Percentiles rank a stretch among this genome's conserved stretches.
These are phyloP conservation scores for Meyerozyma smithsonii DNA, from an alignment of 1,139 yeast genomes.

Conservation along the genomic window DNA sequence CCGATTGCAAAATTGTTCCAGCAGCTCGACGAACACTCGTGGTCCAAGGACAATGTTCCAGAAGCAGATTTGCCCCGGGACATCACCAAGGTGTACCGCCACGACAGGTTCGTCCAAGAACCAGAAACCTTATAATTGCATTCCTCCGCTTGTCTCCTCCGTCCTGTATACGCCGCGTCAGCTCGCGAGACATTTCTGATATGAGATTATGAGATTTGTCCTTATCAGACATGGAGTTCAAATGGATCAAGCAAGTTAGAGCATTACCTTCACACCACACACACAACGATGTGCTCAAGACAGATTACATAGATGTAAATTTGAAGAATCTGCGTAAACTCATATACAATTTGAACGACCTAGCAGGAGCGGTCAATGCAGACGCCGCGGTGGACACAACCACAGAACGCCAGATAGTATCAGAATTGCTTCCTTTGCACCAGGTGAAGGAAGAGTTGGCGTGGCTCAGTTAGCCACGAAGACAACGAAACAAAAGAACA, in stretches of 20 bases:
- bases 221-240: constrained; percentile 8
- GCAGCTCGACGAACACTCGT: constrained; percentile 23
- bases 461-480: too few species aligned
- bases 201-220: too few species aligned
- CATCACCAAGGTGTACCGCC: constrained; percentile 23
- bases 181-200: not conserved
- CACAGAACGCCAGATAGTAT: not conserved
- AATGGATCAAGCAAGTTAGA: constrained; percentile 33
- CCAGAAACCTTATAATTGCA: not conserved
- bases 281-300: constrained; percentile 34
- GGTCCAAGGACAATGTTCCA: constrained; percentile 14
- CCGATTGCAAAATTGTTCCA: constrained; percentile 34
- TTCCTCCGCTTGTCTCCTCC: not conserved
- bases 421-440: constrained; percentile 1
- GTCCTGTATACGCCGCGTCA: not conserved
- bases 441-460: constrained; percentile 1
- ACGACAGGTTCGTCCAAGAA: constrained; percentile 23
- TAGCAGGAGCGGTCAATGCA: constrained; percentile 17
- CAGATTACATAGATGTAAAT: constrained; percentile 43
- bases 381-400: not conserved
- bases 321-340: constrained; percentile 40
- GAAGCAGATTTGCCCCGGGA: constrained; percentile 25
- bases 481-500: not conserved
- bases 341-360: constrained; percentile 26
- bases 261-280: constrained; percentile 37